Evolutionary conservation across 1,284 basidiomycete genomes (phyloP).

Genomic region (Lentinus polychrous): DNA sequence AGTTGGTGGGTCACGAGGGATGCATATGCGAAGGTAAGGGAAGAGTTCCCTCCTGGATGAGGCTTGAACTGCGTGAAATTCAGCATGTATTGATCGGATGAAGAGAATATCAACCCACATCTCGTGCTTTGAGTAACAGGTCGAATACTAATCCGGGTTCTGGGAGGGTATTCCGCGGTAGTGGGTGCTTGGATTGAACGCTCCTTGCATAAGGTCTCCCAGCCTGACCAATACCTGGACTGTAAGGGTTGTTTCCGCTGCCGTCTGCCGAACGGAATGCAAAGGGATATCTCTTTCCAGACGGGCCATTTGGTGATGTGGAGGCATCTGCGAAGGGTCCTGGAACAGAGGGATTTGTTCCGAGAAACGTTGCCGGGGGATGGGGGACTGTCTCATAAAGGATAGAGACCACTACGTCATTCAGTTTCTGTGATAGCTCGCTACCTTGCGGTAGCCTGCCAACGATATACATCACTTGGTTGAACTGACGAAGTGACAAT

Average conservation of each 20-base stretch:
- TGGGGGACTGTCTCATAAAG: constrained; percentile 74
- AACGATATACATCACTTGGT: constrained; percentile 56
- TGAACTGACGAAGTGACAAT: constrained; percentile 41
- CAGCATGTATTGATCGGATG: constrained; percentile 9
- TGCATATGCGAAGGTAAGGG: constrained; percentile 73
- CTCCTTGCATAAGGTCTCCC: constrained; percentile 70
- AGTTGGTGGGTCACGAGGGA: constrained; percentile 67
- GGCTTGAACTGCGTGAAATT: constrained; percentile 8
- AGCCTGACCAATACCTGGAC: constrained; percentile 69
- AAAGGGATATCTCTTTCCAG: background rate
- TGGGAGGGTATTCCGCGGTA: constrained; percentile 46
- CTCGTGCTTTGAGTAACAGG: constrained; percentile 50
- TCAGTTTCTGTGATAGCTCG: constrained; percentile 36
- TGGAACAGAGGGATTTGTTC: constrained; percentile 16
- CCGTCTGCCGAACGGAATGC: constrained; percentile 66
- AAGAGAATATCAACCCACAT: constrained; percentile 14
- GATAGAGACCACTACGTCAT: constrained; percentile 48
- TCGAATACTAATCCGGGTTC: constrained; percentile 70
- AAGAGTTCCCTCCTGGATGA: constrained; percentile 49
- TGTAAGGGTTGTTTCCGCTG: constrained; percentile 63
- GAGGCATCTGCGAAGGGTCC: background rate
- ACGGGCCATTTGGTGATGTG: background rate
- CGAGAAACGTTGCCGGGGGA: constrained; percentile 62
- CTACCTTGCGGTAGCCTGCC: constrained; percentile 48
- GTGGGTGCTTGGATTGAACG: constrained; percentile 48